A percentile compares a stretch with the other conserved stretches of the same genome.
Conservation (phyloP, 2,329 filamentous ascomycete genomes). For the Curvularia lunata region DNA sequence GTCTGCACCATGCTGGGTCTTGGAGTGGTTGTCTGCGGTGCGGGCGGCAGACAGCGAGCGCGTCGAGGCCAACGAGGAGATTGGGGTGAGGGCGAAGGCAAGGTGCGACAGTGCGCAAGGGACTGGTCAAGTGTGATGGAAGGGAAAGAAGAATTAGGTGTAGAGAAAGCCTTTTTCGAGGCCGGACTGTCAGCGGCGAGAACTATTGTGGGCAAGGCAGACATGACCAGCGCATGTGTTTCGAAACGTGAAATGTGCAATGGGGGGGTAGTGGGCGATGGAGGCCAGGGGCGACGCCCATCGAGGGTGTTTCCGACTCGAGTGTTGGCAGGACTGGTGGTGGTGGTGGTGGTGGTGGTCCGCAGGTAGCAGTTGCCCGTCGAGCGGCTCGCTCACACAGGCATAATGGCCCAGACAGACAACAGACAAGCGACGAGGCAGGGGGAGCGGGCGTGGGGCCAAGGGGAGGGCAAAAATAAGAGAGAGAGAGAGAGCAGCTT, state of each 20-base stretch:
- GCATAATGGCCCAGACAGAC: slow-evolving; percentile 12
- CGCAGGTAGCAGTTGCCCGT: slow-evolving; percentile 15
- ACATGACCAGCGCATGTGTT: slow-evolving; percentile 28
- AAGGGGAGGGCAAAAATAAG: slow-evolving; percentile 20
- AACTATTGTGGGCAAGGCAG: slow-evolving; percentile 31
- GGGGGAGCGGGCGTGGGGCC: slow-evolving; percentile 7
- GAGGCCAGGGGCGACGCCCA: slow-evolving; percentile 7
- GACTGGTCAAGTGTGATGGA: slow-evolving; percentile 37
- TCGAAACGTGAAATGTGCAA: slow-evolving; percentile 14
- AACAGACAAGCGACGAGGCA: slow-evolving; percentile 1
- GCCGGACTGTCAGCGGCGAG: slow-evolving; percentile 46
- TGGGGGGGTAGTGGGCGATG: slow-evolving; percentile 9
- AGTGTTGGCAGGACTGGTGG: slow-evolving; percentile 15
- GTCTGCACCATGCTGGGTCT: slow-evolving; percentile 49
- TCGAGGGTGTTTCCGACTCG: slow-evolving; percentile 8
- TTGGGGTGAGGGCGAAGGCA: slow-evolving; percentile 10
- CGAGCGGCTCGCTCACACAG: slow-evolving; percentile 11
- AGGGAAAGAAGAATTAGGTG: slow-evolving; percentile 45
- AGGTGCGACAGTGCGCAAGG: slow-evolving; percentile 19
- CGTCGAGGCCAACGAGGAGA: slow-evolving; percentile 26
- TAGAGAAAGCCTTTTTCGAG: slow-evolving; percentile 45
- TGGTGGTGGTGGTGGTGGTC: slow-evolving; percentile 21
- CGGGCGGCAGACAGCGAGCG: slow-evolving; percentile 29
- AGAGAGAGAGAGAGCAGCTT: slow-evolving; percentile 33
- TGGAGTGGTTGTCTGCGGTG: slow-evolving; percentile 19